Percentiles rank a stretch among this genome's conserved stretches.
Evolutionary conservation across 2,329 filamentous ascomycete genomes (phyloP).

Genomic region (Talaromyces sp.): DNA sequence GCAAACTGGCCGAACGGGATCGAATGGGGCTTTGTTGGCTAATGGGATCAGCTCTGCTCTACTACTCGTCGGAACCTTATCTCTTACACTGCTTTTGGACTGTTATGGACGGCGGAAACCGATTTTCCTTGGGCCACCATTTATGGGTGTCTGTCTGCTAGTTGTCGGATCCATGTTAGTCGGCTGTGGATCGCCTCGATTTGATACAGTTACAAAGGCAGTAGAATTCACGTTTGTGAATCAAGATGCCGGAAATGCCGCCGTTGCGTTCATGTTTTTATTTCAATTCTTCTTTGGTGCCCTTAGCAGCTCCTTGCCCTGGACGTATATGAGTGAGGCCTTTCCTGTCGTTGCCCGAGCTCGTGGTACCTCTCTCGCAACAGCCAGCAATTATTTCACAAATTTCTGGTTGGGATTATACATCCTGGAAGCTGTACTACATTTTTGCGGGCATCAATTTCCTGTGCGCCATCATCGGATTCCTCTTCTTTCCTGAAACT

Average conservation of each 20-base stretch:
- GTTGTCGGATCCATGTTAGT: slow-evolving; percentile 1
- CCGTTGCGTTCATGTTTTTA: slow-evolving; percentile 30
- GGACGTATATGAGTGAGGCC: slow-evolving; percentile 21
- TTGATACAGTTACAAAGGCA: not conserved
- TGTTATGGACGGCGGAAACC: slow-evolving; percentile 2
- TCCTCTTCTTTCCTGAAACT: slow-evolving; percentile 25
- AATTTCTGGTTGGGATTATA: slow-evolving; percentile 20
- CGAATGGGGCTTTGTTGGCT: not conserved
- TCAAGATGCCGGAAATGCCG: not conserved
- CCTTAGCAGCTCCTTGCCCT: slow-evolving; percentile 13
- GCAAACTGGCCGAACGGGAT: not conserved
- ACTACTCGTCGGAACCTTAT: not conserved
- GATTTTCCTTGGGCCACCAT: not conserved
- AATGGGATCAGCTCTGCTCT: slow-evolving; percentile 1
- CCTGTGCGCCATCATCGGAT: slow-evolving; percentile 22
- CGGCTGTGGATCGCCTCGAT: not conserved
- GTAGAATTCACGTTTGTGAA: not conserved
- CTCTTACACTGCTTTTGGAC: not conserved
- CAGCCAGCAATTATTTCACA: slow-evolving; percentile 20
- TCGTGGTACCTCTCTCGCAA: slow-evolving; percentile 18
- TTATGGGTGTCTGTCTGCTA: not conserved
- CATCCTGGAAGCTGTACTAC: slow-evolving; percentile 41
- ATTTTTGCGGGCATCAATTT: slow-evolving; percentile 32
- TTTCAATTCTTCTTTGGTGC: slow-evolving; percentile 14
- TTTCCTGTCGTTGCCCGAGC: slow-evolving; percentile 19